phyloP scores from a whole-genome alignment of 345 rosid genomes.

The Eucalyptus guilfoylei region DNA sequence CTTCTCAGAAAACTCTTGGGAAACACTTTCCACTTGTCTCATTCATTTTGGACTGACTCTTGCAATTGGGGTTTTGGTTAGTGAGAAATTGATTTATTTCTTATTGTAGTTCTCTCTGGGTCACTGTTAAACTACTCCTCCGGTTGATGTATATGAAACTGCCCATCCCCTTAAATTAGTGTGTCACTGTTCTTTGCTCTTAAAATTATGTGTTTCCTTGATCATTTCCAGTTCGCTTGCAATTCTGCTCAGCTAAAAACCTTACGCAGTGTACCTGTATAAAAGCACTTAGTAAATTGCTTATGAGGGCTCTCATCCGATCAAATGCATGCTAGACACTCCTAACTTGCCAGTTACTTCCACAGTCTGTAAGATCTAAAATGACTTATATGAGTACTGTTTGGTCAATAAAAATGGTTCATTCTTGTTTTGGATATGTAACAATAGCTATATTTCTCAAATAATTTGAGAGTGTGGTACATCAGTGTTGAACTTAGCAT shows the following conservation, averaged over 20 bases:
- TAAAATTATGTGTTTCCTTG: neutral
- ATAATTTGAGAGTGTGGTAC: neutral
- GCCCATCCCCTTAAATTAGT: neutral
- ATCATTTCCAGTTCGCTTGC: neutral
- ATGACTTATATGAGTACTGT: neutral
- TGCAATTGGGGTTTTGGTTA: neutral
- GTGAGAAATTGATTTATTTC: neutral
- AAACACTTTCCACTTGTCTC: neutral
- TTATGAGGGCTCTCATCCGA: neutral
- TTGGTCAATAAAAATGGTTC: neutral
- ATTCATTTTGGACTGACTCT: neutral
- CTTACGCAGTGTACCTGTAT: rapidly evolving
- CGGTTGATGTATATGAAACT: neutral
- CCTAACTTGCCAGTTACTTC: neutral
- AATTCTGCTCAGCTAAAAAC: neutral
- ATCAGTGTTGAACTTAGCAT: neutral
- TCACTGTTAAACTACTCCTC: neutral
- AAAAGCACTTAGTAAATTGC: neutral
- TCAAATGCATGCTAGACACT: neutral
- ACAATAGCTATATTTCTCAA: neutral
- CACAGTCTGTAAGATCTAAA: neutral
- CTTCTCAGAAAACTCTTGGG: neutral
- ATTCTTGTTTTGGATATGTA: neutral
- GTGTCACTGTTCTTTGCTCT: neutral
- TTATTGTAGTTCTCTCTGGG: neutral